These are phyloP conservation scores for Linnemannia exigua DNA, from an alignment of 192 early-diverging fungal species.

Conservation along the genomic window DNA sequence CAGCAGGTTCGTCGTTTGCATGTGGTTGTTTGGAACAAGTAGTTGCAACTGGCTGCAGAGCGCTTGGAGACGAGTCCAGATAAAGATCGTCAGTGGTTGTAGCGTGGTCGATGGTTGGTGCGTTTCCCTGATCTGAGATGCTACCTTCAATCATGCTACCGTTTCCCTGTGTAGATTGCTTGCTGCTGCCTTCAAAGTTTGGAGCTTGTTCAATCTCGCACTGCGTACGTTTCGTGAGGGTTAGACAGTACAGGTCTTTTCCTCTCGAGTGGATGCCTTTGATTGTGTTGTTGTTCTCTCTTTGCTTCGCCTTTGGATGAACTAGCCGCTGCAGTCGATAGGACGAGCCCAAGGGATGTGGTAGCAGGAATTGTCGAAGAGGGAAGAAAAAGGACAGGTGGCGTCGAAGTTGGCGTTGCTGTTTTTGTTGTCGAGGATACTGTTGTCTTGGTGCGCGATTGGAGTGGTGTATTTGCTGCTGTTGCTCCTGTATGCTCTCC, in stretches of 20 bases:
- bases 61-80: background rate
- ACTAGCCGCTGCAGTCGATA: background rate
- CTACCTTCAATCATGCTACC: background rate
- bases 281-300: background rate
- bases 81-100: background rate
- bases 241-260: background rate
- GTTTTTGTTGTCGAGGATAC: background rate
- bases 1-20: conserved; percentile 1
- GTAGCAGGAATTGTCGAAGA: background rate
- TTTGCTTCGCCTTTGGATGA: background rate
- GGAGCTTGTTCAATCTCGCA: background rate
- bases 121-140: background rate
- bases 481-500: conserved; percentile 2
- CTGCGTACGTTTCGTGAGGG: background rate
- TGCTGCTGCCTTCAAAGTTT: background rate
- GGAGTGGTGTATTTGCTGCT: background rate
- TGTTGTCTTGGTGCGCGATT: background rate
- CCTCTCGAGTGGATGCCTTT: background rate
- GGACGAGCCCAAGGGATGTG: background rate
- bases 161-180: background rate
- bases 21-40: background rate
- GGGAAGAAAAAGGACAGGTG: background rate
- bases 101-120: too few species aligned
- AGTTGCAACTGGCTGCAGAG: background rate
- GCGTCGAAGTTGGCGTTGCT: background rate